Evolutionary conservation across 306 rosid species (phyloP), one percentile per base, ranked within the genome.

Genomic region (Acacia crassicarpa): DNA sequence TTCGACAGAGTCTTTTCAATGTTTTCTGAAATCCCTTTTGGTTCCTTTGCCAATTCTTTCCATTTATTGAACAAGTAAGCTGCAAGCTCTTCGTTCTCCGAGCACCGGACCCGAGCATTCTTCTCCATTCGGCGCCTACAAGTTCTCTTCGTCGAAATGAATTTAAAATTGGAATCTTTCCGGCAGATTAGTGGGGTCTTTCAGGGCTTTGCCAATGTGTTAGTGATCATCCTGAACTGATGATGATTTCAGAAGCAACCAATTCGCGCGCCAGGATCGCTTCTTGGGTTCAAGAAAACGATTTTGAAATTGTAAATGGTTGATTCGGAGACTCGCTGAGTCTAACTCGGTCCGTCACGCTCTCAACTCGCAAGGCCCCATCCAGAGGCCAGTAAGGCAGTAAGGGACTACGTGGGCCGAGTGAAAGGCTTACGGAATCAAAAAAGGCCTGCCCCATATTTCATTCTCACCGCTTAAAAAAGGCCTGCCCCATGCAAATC

Each of bases 21-120:
- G 85, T 92, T 89, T 8, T 93, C 93, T 0, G 94, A 89, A 74
- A 93, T 63, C 81, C 98, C 98, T 72, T 91, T 88, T 3, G 98
- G 91, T 69, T 86, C 71, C 54, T 82, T 83, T 27, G 93, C 92
- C 91, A 90, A 83, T 78, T 93, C 97, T 78, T 85, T 88, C 93
- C 95, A 87, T 80, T 92, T 93, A 78, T 56, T 81, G 85, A 85
- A 79, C 87, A 95, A 59, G 88, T 87, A 92, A 16, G 83, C 80
- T 3, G 86, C 94, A 5, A 93, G 82, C 66, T 83, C 96, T 69
- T 87, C 83, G 66, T 95, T 95, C 67, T 91, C 94, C 3, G 86
- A 78, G 82, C 97, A 92, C 40, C 70, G 79, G 59, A 87, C 93
- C 86, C 68, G 82, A 45, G 58, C 61, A 66, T 76, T 85, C 49